Evolutionary conservation across 176 grass and related monocot species (phyloP), one percentile per base, ranked within the genome.

Genomic region (Aegilops speltoides): DNA sequence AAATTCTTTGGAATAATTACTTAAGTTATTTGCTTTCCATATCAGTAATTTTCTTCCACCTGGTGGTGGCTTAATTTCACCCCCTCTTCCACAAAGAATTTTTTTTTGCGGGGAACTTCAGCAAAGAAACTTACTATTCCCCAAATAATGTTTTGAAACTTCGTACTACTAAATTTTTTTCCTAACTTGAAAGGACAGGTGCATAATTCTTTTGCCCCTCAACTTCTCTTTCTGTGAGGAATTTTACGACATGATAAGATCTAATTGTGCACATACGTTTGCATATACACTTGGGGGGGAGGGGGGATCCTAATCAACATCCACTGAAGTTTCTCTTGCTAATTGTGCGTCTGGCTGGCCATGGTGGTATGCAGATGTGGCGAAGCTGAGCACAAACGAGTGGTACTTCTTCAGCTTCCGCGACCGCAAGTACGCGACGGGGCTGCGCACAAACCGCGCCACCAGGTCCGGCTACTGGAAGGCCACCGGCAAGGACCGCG

Each of bases 391-490:
- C 83, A 88, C 86, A 66, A 88, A 93, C 84, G 95, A 97, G 65
- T 97, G 95, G 95, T 97, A 92, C 26, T 97, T 97, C 90, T 97
- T 92, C 92, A 97, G 92, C 92, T 90, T 94, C 77, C 80, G 95
- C 11, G 95, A 97, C 43, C 88, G 95, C 76, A 97, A 97, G 78
- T 97, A 97, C 20, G 92, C 95, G 13, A 97, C 95, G 2, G 95
- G 95, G 4, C 86, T 85, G 41, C 87, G 95, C 45, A 92, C 92
- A 7, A 97, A 97, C 83, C 90, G 95, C 25, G 95, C 95, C 12
- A 97, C 95, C 67, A 89, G 89, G 69, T 90, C 89, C 3, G 94
- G 94, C 29, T 97, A 97, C 43, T 97, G 94, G 94, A 97, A 97
- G 74, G 94, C 94, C 61, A 97, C 94, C 19, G 94, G 94, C 23